Conservation (phyloP, 148 eudicot species). For the Fagopyrum homotropicum region DNA sequence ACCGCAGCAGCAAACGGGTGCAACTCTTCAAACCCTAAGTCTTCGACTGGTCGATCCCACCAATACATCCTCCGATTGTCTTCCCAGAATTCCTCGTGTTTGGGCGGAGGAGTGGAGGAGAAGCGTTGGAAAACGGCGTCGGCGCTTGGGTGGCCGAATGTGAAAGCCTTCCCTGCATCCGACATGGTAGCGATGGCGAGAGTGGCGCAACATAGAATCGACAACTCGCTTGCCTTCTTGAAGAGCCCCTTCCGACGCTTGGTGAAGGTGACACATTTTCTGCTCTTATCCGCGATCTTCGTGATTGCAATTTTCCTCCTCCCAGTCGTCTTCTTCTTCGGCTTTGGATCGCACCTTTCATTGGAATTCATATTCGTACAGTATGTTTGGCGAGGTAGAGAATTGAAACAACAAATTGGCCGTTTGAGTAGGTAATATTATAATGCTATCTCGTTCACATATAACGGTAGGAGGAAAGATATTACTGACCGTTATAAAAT, state of each 20-base stretch:
- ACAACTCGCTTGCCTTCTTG: conserved; percentile 13
- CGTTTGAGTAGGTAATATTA: too few relatives aligned
- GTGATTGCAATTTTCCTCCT: not conserved
- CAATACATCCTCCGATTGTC: not conserved
- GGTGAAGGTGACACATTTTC: conserved; percentile 13
- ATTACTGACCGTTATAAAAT: too few relatives aligned
- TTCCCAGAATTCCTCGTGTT: too few relatives aligned
- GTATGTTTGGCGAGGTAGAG: too few relatives aligned
- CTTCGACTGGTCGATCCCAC: conserved; percentile 1
- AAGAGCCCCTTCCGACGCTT: conserved; percentile 9
- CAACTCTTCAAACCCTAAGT: not conserved
- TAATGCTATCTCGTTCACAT: too few relatives aligned
- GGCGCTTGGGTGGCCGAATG: conserved; percentile 10
- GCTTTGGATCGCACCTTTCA: not conserved
- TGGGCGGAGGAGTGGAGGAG: not conserved
- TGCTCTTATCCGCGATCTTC: conserved; percentile 8
- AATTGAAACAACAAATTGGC: too few relatives aligned
- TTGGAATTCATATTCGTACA: not conserved
- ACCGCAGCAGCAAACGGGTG: not conserved
- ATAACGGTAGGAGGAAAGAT: too few relatives aligned
- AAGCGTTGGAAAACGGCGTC: not conserved
- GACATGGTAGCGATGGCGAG: conserved; percentile 8
- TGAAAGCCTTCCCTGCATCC: conserved; percentile 12
- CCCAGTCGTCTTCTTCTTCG: conserved; percentile 7
- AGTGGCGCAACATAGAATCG: not conserved